Base-by-base conservation (phyloP, 225 moss, liverwort and hornwort species). In the Pseudisothecium myosuroides region DNA sequence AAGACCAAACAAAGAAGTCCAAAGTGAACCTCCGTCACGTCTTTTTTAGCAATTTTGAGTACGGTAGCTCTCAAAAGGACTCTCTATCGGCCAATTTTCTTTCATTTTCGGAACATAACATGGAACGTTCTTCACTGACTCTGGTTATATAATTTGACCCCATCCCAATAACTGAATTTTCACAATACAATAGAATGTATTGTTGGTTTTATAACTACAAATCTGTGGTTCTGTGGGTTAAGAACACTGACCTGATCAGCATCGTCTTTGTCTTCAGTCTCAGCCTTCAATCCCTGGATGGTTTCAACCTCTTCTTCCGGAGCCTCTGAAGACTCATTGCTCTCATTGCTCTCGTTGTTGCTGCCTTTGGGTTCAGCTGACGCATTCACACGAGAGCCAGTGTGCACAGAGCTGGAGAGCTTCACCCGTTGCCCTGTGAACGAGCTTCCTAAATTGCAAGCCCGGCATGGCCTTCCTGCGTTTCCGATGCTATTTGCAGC, bases 261-360 rank as follows among this genome's bases (percentile, higher is more conserved):
- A 84, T 88, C 90, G 31, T 86, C 89, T 74, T 86, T 88, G 18
- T 83, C 86, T 11, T n/a, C 83, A 27, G 52, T 86, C 50, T 84
- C 88, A 37, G 86, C 88, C 43, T 85, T 88, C 50, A 88, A 86
- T 28, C 82, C 86, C 74, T 90, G 90, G 34, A 90, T 92, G 69
- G 83, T 87, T 76, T 87, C 88, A 16, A 60, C 43, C 36, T 45
- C 85, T 83, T 92, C 86, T 37, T 76, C 84, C 67, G 41, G 56
- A 26, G 80, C 75, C 76, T 65, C 88, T 34, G 74, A 55, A 21
- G 77, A 32, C 87, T 58, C 89, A n/a, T 65, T 80, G 49, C 43
- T 60, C 58, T 82, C 88, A 7, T 87, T 37, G 69, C 83, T 62
- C 23, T 79, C 87, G 36, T 83, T 66, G 27, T 52, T 88, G 63